These are phyloP conservation scores for Cladosporium sp. DNA, from an alignment of 2,329 filamentous ascomycete species.

Conservation along the genomic window DNA sequence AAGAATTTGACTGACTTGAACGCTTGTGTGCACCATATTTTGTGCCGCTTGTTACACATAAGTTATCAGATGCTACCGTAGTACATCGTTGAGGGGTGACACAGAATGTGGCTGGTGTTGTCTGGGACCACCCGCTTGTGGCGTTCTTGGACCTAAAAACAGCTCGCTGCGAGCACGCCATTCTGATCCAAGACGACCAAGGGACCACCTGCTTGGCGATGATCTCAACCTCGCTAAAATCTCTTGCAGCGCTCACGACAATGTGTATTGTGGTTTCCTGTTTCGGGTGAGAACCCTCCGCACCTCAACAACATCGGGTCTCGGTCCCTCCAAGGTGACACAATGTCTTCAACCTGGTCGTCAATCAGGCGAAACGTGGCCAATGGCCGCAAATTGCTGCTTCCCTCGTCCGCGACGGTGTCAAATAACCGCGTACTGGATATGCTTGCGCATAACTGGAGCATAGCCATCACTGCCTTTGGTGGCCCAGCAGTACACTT, in stretches of 20 bases:
- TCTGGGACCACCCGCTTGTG: background rate
- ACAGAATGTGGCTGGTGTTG: background rate
- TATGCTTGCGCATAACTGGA: conserved; percentile 30
- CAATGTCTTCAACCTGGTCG: conserved; percentile 6
- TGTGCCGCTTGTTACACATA: too few relatives aligned
- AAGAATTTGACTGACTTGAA: background rate
- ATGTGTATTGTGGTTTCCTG: background rate
- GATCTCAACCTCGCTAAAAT: too few relatives aligned
- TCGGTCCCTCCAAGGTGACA: background rate
- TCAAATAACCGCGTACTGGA: conserved; percentile 21
- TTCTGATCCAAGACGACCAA: background rate
- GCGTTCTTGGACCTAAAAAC: background rate
- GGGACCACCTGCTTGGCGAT: background rate
- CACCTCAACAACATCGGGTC: background rate
- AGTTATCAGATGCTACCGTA: background rate
- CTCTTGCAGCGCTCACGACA: background rate
- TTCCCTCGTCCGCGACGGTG: background rate
- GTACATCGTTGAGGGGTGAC: background rate
- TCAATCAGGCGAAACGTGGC: background rate
- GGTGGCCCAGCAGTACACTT: conserved; percentile 69
- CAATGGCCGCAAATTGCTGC: conserved; percentile 5
- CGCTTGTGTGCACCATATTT: background rate
- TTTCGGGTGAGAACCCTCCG: background rate
- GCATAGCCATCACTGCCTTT: conserved; percentile 30
- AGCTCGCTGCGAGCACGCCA: background rate